Percentiles rank a stretch among this genome's conserved stretches.
Evolutionary conservation across 2,329 filamentous ascomycete genomes (phyloP).

Genomic region (Colletotrichum musae): DNA sequence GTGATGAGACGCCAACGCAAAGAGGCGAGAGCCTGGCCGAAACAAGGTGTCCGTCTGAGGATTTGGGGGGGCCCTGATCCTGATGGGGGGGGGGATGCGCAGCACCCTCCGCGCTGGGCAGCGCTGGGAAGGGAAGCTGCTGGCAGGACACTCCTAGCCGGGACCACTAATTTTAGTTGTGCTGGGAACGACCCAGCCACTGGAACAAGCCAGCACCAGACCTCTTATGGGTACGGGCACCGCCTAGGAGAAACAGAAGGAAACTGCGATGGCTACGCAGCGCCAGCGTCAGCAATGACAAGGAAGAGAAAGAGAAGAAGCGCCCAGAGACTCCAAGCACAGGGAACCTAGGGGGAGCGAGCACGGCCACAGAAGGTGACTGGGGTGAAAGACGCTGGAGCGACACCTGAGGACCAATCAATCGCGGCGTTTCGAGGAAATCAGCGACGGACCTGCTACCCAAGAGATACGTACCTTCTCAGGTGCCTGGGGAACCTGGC

Average conservation of each 20-base stretch:
- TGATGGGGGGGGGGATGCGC: conserved; percentile 11
- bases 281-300: conserved; percentile 14
- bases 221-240: conserved; percentile 13
- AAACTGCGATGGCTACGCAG: conserved; percentile 6
- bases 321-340: too few relatives aligned
- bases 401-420: conserved; percentile 32
- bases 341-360: not conserved
- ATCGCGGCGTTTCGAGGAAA: conserved; percentile 22
- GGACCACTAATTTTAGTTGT: conserved; percentile 39
- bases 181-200: conserved; percentile 41
- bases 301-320: too few relatives aligned
- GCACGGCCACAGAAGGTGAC: conserved; percentile 23
- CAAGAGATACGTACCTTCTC: conserved; percentile 26
- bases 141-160: conserved; percentile 25
- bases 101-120: conserved; percentile 20
- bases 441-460: conserved; percentile 9
- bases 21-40: conserved; percentile 41
- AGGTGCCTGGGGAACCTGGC: conserved; percentile 36
- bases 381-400: conserved; percentile 9
- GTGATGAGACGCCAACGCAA: conserved; percentile 34
- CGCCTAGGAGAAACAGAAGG: not conserved
- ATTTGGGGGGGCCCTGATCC: conserved; percentile 26
- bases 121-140: conserved; percentile 22
- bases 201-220: conserved; percentile 27
- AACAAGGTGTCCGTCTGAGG: conserved; percentile 42